These are phyloP conservation scores for Retiboletus fuscus DNA, from an alignment of 1,284 basidiomycete genomes.

Conservation along the genomic window DNA sequence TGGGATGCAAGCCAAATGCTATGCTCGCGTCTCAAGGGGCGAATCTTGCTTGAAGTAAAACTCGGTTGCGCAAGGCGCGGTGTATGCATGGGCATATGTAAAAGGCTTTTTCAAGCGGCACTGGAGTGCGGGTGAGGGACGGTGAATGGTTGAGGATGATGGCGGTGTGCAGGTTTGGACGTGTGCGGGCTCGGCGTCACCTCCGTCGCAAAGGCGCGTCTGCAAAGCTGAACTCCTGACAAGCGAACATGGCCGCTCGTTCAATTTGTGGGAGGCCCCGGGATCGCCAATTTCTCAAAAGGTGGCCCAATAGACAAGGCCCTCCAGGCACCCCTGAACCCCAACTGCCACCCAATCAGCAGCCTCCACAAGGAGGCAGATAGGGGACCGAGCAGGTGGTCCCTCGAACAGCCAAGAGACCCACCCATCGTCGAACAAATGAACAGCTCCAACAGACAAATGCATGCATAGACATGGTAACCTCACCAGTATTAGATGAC, in stretches of 20 bases:
- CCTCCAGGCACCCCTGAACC: no score
- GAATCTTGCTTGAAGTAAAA: conserved; percentile 98
- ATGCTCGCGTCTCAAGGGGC: conserved; percentile 83
- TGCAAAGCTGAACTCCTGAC: conserved; percentile 26
- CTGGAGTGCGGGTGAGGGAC: conserved; percentile 81
- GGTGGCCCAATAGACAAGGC: no score
- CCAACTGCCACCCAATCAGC: no score
- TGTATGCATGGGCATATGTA: conserved; percentile 90
- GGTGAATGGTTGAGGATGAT: conserved; percentile 89
- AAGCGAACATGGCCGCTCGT: conserved; percentile 12
- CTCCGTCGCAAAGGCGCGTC: conserved; percentile 54
- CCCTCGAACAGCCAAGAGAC: no score
- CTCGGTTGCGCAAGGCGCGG: conserved; percentile 87
- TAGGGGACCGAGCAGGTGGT: no score
- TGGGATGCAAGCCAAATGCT: conserved; percentile 59
- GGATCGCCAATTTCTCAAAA: no score
- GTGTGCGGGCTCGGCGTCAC: conserved; percentile 29
- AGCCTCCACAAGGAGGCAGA: no score
- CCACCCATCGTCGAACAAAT: no score
- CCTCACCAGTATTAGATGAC: no score
- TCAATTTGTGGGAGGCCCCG: neutral
- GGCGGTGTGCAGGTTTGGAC: conserved; percentile 57
- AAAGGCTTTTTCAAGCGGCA: conserved; percentile 86
- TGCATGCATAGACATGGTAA: no score
- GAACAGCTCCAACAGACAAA: no score